phyloP scores from a whole-genome alignment of 805 yeast species.

The Torulaspora gathmanii region DNA sequence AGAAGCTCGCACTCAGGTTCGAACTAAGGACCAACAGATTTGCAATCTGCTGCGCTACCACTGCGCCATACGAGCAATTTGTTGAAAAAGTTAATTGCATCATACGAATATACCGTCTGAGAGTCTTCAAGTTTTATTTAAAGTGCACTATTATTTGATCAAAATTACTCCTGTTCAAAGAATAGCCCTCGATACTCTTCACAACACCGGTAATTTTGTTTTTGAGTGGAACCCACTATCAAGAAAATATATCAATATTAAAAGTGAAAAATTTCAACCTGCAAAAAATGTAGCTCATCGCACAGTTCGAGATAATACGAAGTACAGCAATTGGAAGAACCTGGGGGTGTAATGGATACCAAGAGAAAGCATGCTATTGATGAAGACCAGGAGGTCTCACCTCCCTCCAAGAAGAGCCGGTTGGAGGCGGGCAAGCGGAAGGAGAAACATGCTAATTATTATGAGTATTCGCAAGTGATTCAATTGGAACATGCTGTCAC shows the following conservation, averaged over 20 bases:
- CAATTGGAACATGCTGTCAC: slow-evolving; percentile 51
- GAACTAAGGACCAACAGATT: slow-evolving; percentile 98
- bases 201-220: no score
- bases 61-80: slow-evolving; percentile 78
- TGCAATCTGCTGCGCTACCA: slow-evolving; percentile 99
- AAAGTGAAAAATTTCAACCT: slow-evolving; percentile 4
- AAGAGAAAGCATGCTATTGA: slow-evolving; percentile 10
- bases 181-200: no score
- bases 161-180: no score
- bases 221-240: no score
- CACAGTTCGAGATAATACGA: no score
- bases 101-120: no score
- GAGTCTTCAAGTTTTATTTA: no score
- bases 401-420: slow-evolving; percentile 11
- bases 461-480: slow-evolving; percentile 28
- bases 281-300: slow-evolving; percentile 1
- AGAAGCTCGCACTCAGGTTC: slow-evolving; percentile 83
- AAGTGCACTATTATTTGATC: no score
- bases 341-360: slow-evolving; percentile 2
- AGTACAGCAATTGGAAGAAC: background rate
- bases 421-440: slow-evolving; percentile 10
- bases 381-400: slow-evolving; percentile 17
- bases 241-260: no score
- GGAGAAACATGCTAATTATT: slow-evolving; percentile 14
- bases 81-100: background rate